These are phyloP conservation scores for Eutypella sp. DNA, from an alignment of 2,329 filamentous ascomycete species.

Conservation along the genomic window DNA sequence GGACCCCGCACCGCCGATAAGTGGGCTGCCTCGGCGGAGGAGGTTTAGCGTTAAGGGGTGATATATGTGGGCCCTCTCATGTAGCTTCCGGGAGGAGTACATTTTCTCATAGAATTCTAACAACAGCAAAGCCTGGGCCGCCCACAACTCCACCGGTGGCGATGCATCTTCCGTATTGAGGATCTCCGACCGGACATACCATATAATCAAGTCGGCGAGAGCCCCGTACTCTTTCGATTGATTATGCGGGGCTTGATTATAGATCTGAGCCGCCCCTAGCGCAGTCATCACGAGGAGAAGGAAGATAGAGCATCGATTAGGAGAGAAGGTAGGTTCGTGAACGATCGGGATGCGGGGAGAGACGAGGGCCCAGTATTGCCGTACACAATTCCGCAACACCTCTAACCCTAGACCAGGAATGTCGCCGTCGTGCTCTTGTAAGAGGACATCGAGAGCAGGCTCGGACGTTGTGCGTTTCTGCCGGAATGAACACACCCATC, in stretches of 20 bases:
- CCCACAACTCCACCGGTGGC: conserved; percentile 80
- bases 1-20: conserved; percentile 73
- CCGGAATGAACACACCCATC: conserved; percentile 38
- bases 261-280: conserved; percentile 74
- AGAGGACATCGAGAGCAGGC: conserved; percentile 22
- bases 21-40: conserved; percentile 77
- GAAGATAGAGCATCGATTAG: conserved; percentile 71
- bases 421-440: conserved; percentile 38
- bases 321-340: conserved; percentile 80
- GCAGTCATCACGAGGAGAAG: conserved; percentile 78
- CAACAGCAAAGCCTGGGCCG: conserved; percentile 77
- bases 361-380: conserved; percentile 84
- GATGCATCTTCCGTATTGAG: conserved; percentile 76
- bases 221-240: conserved; percentile 41
- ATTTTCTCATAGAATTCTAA: conserved; percentile 91
- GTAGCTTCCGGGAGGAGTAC: conserved; percentile 74
- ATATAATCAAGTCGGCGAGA: conserved; percentile 57
- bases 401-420: conserved; percentile 58
- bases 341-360: conserved; percentile 83
- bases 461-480: conserved; percentile 39
- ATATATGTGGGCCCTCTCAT: conserved; percentile 86
- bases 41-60: conserved; percentile 81
- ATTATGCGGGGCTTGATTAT: conserved; percentile 55
- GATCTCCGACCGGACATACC: conserved; percentile 75
- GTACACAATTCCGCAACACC: conserved; percentile 80